Evolutionary conservation across 306 rosid species (phyloP).

Genomic region (Cicer judaicum): DNA sequence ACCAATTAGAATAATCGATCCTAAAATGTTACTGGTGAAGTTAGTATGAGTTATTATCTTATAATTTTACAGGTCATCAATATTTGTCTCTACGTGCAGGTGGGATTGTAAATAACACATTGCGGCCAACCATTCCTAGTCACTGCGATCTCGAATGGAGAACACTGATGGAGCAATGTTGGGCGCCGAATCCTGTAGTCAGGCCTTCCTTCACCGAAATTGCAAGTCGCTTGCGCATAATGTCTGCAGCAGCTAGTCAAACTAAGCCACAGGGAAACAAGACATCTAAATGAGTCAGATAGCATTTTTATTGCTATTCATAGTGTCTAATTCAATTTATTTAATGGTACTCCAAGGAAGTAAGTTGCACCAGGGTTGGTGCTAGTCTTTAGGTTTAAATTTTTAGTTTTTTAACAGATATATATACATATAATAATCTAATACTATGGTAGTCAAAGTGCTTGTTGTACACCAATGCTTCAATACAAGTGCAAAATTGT

Average conservation of each 20-base stretch:
- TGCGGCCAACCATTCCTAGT: constrained; percentile 74
- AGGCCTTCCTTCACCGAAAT: constrained; percentile 90
- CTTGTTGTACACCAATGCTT: constrained; percentile 25
- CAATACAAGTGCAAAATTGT: constrained; percentile 30
- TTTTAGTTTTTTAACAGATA: background rate
- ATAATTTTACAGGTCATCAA: background rate
- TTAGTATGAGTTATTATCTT: background rate
- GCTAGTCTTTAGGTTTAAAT: constrained; percentile 6
- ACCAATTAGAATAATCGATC: background rate
- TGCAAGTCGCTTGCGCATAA: constrained; percentile 70
- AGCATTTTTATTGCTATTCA: constrained; percentile 3
- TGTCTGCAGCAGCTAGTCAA: constrained; percentile 73
- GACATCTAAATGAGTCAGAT: constrained; percentile 48
- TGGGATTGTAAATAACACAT: constrained; percentile 83
- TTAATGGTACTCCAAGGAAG: constrained; percentile 17
- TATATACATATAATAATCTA: background rate
- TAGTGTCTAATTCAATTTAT: constrained; percentile 33
- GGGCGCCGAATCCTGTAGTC: constrained; percentile 80
- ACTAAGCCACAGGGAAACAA: constrained; percentile 55
- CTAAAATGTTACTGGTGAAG: background rate
- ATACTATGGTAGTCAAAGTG: background rate
- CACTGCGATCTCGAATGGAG: constrained; percentile 79
- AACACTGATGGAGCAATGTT: constrained; percentile 86
- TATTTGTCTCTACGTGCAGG: constrained; percentile 55
- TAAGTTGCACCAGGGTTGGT: constrained; percentile 23